Base-by-base conservation (phyloP, 2,329 filamentous ascomycete genomes). In the Aspergillus sp. region DNA sequence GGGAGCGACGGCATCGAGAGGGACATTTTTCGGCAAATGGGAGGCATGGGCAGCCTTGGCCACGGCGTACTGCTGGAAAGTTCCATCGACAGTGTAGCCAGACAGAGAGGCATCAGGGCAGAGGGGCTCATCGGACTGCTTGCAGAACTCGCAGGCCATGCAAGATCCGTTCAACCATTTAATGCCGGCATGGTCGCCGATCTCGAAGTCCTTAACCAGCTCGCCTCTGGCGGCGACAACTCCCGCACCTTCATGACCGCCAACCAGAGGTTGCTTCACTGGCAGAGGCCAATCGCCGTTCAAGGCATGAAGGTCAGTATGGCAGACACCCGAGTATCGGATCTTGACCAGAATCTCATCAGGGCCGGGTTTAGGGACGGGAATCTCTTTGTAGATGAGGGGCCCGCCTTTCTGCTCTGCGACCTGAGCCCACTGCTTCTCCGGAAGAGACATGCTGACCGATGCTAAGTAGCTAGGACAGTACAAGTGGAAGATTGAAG, bases 91-190 rank as follows among this genome's bases (percentile, higher is more conserved):
- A 4, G 91, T 96, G 84, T 96, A 96, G 58, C 94, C 94, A 0
- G 92, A 96, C 46, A 96, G 85, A 39, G 84, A 80, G 26, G 90
- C 86, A 60, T 90, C 81, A 16, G 84, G 77, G 80, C 94, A 98
- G 6, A 96, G 87, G 2, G 91, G 89, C 80, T 97, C 93, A 68
- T 96, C 90, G 52, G 85, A 77, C 67, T 87, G 84, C 73, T 89
- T 87, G 81, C 93, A 97, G 84, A 91, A 96, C 68, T 87, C 84
- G 81, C 93, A 98, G 65, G 83, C 77, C 63, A 96, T 82, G 78
- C 94, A 97, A 51, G 90, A 89, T 64, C 91, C 90, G 78, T 96
- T 95, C 72, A 97, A 83, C 92, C 92, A 97, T 64, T 92, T 96
- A 77, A 98, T 85, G 73, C 94, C 94, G 62, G 87, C 94, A 70